Evolutionary conservation across 768 basidiomycete genomes (phyloP).

Genomic region (Tylopilus rubrobrunneus): DNA sequence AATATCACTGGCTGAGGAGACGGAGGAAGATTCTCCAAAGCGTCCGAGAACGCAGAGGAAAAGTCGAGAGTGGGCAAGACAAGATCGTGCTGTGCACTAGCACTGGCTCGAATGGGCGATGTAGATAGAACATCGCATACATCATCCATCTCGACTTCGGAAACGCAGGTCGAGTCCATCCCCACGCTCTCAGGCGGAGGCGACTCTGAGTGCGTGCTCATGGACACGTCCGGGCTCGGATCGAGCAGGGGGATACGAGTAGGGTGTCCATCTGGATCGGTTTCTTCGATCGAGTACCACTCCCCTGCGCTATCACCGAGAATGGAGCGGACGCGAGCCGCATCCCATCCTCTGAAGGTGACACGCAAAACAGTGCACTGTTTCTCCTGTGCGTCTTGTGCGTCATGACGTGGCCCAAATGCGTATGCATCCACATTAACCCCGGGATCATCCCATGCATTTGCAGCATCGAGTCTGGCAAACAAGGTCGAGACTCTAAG

Average conservation of each 20-base stretch:
- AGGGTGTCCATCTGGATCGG: conserved; percentile 16
- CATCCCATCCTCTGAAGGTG: conserved; percentile 72
- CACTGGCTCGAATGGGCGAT: conserved; percentile 23
- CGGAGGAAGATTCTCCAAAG: neutral
- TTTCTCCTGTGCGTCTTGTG: conserved; percentile 38
- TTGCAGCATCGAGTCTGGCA: conserved; percentile 61
- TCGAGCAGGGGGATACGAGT: neutral
- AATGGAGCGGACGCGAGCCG: conserved; percentile 57
- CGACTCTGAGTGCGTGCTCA: neutral
- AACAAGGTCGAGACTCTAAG: conserved; percentile 67
- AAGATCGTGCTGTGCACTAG: conserved; percentile 63
- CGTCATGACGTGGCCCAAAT: conserved; percentile 40
- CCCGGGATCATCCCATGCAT: conserved; percentile 54
- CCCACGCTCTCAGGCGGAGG: conserved; percentile 6
- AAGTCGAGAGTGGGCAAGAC: conserved; percentile 76
- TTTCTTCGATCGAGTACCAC: conserved; percentile 75
- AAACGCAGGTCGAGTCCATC: conserved; percentile 3
- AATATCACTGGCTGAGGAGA: conserved; percentile 16
- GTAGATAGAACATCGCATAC: conserved; percentile 3
- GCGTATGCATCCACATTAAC: conserved; percentile 58
- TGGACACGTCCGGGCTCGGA: conserved; percentile 1
- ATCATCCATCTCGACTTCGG: conserved; percentile 7
- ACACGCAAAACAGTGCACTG: conserved; percentile 66
- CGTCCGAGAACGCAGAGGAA: conserved; percentile 43
- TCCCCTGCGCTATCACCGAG: conserved; percentile 69